Evolutionary conservation across 805 yeast species (phyloP), one percentile per base, ranked within the genome.

Genomic region (Teunomyces aglyptinius): DNA sequence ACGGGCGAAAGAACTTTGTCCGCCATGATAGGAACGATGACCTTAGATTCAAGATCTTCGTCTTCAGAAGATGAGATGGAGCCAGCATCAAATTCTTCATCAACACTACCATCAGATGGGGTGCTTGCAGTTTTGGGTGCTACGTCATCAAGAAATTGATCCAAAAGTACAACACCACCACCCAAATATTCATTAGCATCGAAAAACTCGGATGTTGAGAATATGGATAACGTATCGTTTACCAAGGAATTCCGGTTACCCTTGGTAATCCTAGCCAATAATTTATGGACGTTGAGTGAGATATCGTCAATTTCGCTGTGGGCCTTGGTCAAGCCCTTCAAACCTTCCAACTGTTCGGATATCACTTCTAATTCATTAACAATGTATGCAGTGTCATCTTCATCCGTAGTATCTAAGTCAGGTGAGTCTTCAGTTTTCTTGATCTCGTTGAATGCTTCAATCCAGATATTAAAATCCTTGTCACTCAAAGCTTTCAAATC

Each of bases 391-490:
- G 50, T 44, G 16, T 48, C 49, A 8, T 48, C 50, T n/a, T 45
- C 42, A 29, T 48, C 53, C 3, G 33, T 44, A 12, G 29, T 50
- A 8, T 48, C 43, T 6, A 38, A 24, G 27, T 32, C 41, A 15
- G 24, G 45, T 7, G 44, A 53, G 10, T 40, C 26, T 2, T 34
- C 28, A 2, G 47, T 26, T 55, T 67, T 60, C 62, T 72, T 80
- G 43, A 79, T 66, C 16, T 66, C 65, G 56, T 89, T 85, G 52
- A 91, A 78, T 1, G 96, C 96, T 44, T 82, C 76, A 11, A 86
- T 79, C 99, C 99, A 94, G 5, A 79, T 73, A 29, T 81, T 77
- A 77, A 89, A 94, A 52, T 86, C 91, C 5, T 75, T 71, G 8
- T 67, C 65, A 47, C 75, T 81, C 40, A 74, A 68, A 0, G 97